Evolutionary conservation across 1,139 yeast genomes (phyloP), one percentile per base, ranked within the genome.

Genomic region (Ashbya aceris): DNA sequence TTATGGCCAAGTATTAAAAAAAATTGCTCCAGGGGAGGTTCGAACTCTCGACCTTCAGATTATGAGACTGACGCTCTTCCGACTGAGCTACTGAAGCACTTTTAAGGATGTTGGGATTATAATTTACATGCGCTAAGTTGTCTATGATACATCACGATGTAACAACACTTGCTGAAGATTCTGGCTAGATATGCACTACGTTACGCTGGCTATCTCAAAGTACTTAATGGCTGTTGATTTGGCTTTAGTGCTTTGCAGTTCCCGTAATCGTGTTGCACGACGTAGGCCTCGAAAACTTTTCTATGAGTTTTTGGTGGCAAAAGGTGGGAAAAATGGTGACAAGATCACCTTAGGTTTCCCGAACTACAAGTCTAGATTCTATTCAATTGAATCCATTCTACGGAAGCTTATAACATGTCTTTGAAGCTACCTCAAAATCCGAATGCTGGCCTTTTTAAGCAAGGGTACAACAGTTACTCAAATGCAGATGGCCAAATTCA

Each of bases 401-500:
- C 23, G 23, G 23, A 17, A 17, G 23, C 23, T 11, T 28, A 12
- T n/a, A 10, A 36, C 20, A 89, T 89, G 96, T 85, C 96, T 41
- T 73, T 91, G 50, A 83, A 85, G 66, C 71, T 91, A 49, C 98
- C 98, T 39, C 81, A 79, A 56, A 95, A 94, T 45, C 97, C 98
- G 41, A 85, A 85, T 53, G 74, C 95, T 33, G 95, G 96, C 49
- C 74, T 91, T 40, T 91, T 91, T 71, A 93, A 91, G 63, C 95
- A 85, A 62, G 98, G 98, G n/a, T 89, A 87, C 66, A 87, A 83
- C 61, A 77, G 89, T 33, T 83, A 85, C 57, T 74, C 84, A 41
- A 81, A 82, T 60, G 89, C 87, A 28, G 98, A 93, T 67, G 98
- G 98, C 42, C 97, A 96, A 35, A 86, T 91, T 45, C 75, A 77